phyloP scores from a whole-genome alignment of 1,284 basidiomycete species.

The Cutaneotrichosporon spelunceum region DNA sequence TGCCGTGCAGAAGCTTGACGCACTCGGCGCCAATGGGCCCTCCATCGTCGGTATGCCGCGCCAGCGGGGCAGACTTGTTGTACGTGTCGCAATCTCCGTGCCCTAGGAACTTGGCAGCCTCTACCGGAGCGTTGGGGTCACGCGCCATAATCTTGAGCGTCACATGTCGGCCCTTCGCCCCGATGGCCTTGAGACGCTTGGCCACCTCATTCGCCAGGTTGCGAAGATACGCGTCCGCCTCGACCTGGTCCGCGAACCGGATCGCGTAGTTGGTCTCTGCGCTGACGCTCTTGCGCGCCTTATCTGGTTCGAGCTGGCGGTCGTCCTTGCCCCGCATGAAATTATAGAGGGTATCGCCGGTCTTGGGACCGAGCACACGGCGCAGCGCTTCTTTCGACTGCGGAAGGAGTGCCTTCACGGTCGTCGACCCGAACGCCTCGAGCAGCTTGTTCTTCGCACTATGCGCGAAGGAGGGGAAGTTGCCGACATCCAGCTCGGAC shows the following conservation, averaged over 20 bases:
- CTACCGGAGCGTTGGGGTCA: conserved; percentile 77
- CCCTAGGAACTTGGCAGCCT: conserved; percentile 95
- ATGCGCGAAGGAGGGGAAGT: conserved; percentile 83
- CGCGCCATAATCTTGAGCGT: conserved; percentile 87
- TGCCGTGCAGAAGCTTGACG: conserved; percentile 68
- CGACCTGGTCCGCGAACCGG: conserved; percentile 75
- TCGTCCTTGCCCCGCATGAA: conserved; percentile 80
- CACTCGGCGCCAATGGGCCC: conserved; percentile 71
- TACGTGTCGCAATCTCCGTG: conserved; percentile 83
- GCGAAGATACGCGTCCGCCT: conserved; percentile 72
- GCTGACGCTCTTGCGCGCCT: conserved; percentile 78
- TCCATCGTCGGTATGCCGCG: conserved; percentile 68
- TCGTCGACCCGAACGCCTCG: conserved; percentile 70
- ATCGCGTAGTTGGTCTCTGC: conserved; percentile 97
- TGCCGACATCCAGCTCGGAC: conserved; percentile 72
- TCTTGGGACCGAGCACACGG: conserved; percentile 73
- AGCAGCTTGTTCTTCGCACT: conserved; percentile 64
- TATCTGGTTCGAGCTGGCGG: conserved; percentile 72
- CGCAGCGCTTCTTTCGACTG: conserved; percentile 65
- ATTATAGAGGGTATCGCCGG: conserved; percentile 78
- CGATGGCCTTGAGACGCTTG: conserved; percentile 63
- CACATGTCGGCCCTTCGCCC: conserved; percentile 67
- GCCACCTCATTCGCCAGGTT: conserved; percentile 75
- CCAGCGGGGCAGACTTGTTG: conserved; percentile 68
- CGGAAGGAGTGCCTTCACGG: conserved; percentile 64